Evolutionary conservation across 2,329 filamentous ascomycete genomes (phyloP).

Genomic region (Ophiostoma tasmaniense): DNA sequence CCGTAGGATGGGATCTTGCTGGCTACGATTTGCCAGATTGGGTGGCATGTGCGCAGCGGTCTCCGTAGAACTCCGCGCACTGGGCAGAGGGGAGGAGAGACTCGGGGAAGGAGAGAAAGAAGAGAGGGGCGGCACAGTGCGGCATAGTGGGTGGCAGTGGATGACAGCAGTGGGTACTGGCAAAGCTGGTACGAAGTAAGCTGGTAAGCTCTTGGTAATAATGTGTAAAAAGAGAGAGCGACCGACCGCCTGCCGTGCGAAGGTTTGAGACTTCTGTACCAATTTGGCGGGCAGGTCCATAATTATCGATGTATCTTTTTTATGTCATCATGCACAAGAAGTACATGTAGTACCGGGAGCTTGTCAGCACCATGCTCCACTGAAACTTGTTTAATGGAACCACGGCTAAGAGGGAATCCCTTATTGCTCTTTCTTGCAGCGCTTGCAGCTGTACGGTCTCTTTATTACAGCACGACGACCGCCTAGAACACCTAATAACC

Average conservation of each 20-base stretch:
- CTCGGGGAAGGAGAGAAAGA: not conserved
- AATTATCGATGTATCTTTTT: not conserved
- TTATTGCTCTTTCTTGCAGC: not conserved
- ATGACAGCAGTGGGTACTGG: not conserved
- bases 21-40: not conserved
- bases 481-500: too few relatives aligned
- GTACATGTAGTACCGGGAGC: not conserved
- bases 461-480: too few relatives aligned
- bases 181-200: not conserved
- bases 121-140: not conserved
- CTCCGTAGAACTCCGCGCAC: not conserved
- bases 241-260: not conserved
- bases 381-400: conserved; percentile 5
- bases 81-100: not conserved
- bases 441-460: not conserved
- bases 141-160: not conserved
- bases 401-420: not conserved
- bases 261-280: not conserved
- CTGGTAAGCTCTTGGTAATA: not conserved
- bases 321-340: not conserved
- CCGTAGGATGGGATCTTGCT: not conserved
- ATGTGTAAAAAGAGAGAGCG: not conserved
- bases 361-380: not conserved
- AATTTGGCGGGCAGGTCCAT: not conserved
- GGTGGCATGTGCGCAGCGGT: not conserved